Base-by-base conservation (phyloP, 108 stramenopile species). In the Parmales sp. region DNA sequence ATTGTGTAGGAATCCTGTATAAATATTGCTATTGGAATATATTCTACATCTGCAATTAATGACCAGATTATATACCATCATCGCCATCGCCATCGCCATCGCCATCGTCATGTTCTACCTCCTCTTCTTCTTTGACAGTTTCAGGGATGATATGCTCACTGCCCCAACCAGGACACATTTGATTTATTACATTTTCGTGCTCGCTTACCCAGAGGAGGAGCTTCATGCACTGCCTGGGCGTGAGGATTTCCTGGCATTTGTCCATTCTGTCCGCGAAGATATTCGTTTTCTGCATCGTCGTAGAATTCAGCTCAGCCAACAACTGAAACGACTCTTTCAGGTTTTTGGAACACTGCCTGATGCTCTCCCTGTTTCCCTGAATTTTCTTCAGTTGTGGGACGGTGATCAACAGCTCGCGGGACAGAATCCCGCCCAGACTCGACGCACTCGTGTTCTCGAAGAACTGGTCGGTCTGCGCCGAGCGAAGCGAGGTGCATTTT, bases 131-230 rank as follows among this genome's bases (percentile, higher is more conserved):
- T 19, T 50, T 6, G 49, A 13, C 36, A 28, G 13, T 20, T 20
- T 34, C 54, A 7, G 26, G 29, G 13, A 60, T 60, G 20, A 83
- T 77, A 34, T 78, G 70, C 71, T 84, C 83, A 0, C 81, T 78
- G 25, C 83, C 80, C 86, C 86, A 87, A 37, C 86, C 86, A 20
- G 86, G 86, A 76, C 73, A 74, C 11, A 76, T 73, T 16, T 65
- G 77, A 28, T 76, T 74, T n/a, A 87, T 64, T 25, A 77, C 51
- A 20, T 75, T 44, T 22, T 74, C 60, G 66, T 87, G 69, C 23
- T 82, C 76, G 50, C 84, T 66, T 37, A 93, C 80, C 91, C 91
- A 93, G 3, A 84, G 51, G 9, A 90, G 70, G 8, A 93, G 79
- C 70, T 83, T 85, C 9, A 82, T 85, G 22, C 82, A 82, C 72